Percentiles rank a stretch among this genome's conserved stretches.
These are phyloP conservation scores for Aschersonia sp. DNA, from an alignment of 2,329 filamentous ascomycete species.

Conservation along the genomic window DNA sequence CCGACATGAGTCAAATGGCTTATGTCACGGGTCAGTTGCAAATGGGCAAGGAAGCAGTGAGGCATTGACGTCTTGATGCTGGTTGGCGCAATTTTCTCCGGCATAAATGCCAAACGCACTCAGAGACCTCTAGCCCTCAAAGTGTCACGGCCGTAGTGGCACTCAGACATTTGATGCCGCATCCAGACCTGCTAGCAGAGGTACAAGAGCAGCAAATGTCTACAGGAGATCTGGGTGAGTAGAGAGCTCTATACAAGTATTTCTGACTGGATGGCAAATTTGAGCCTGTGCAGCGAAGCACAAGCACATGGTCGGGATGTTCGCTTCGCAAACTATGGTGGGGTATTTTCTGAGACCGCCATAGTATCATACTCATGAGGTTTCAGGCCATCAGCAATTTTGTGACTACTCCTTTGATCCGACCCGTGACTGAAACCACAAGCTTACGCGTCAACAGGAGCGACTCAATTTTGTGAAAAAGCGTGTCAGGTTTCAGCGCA, in stretches of 20 bases:
- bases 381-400: background rate
- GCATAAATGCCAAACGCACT: background rate
- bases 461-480: too few relatives aligned
- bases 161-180: background rate
- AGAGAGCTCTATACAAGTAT: background rate
- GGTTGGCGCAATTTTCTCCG: background rate
- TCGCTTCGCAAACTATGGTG: background rate
- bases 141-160: background rate
- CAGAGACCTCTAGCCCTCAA: background rate
- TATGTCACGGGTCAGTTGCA: background rate
- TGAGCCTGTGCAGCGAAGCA: too few relatives aligned
- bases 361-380: background rate
- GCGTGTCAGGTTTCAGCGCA: too few relatives aligned
- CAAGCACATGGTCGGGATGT: background rate
- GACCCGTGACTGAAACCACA: background rate
- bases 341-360: background rate
- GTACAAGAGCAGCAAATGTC: too few relatives aligned
- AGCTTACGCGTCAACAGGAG: background rate
- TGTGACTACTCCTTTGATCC: background rate
- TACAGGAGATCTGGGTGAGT: background rate
- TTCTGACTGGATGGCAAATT: too few relatives aligned
- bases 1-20: constrained; percentile 21
- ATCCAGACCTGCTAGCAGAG: background rate
- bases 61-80: background rate
- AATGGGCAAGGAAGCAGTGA: background rate